Percentiles rank a stretch among this genome's conserved stretches.
Evolutionary conservation across 2,329 filamentous ascomycete genomes (phyloP).

Genomic region (Esteya vermicola): DNA sequence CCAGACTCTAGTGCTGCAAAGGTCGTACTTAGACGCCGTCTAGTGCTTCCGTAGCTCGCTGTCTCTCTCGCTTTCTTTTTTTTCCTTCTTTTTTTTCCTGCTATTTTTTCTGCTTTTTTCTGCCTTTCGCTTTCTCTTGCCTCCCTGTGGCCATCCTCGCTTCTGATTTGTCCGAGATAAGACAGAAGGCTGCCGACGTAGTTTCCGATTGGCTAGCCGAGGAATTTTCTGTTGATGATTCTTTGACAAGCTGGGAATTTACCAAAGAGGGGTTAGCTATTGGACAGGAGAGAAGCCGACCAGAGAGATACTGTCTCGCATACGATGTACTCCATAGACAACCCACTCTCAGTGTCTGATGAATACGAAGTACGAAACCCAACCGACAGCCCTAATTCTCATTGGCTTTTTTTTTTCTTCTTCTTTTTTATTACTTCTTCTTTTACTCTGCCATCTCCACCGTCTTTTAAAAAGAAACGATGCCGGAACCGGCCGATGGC

Average conservation of each 20-base stretch:
- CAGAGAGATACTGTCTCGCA: too few relatives aligned
- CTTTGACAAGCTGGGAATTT: conserved; percentile 15
- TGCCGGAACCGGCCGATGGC: conserved; percentile 2
- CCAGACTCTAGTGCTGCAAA: background rate
- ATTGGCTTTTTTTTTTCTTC: too few relatives aligned
- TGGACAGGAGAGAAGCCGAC: too few relatives aligned
- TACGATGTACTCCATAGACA: too few relatives aligned
- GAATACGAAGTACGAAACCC: too few relatives aligned
- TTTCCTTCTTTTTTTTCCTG: background rate
- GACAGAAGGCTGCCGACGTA: conserved; percentile 13
- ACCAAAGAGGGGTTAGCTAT: too few relatives aligned
- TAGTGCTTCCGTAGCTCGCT: conserved; percentile 1
- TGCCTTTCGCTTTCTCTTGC: too few relatives aligned
- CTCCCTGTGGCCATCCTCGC: conserved; percentile 4
- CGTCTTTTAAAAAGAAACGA: background rate
- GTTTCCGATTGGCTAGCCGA: conserved; percentile 22
- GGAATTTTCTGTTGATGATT: conserved; percentile 28
- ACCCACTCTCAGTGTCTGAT: too few relatives aligned
- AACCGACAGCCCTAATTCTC: too few relatives aligned
- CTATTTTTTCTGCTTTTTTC: background rate
- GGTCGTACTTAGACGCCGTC: too few relatives aligned
- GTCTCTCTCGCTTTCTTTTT: background rate
- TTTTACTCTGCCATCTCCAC: too few relatives aligned
- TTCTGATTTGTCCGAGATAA: conserved; percentile 29
- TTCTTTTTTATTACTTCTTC: too few relatives aligned